Percentiles rank a stretch among this genome's conserved stretches.
Evolutionary conservation across 169 alveolate genomes (phyloP).

Genomic region (Eimeria brunetti): DNA sequence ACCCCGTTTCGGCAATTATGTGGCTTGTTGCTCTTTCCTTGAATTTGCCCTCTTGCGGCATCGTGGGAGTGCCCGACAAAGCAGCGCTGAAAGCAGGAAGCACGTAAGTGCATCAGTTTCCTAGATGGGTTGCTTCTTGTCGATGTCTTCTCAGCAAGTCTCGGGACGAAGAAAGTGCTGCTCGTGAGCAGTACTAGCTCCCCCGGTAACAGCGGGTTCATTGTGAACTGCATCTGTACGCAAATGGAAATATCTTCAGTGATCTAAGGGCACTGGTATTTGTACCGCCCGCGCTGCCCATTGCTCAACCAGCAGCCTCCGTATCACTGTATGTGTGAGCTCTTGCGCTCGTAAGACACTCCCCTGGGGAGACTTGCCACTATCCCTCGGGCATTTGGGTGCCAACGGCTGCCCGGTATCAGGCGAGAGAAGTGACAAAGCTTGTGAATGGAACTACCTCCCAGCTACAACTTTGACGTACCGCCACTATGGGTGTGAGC

Average conservation of each 20-base stretch:
- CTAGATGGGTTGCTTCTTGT: constrained; percentile 3
- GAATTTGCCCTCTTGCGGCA: not conserved
- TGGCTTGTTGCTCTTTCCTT: not conserved
- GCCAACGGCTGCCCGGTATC: constrained; percentile 2
- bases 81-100: not conserved
- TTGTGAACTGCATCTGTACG: not conserved
- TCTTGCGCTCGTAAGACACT: not conserved
- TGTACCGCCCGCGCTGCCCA: not conserved
- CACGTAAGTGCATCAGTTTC: not conserved
- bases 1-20: not conserved
- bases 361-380: not conserved
- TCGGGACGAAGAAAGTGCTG: constrained; percentile 66
- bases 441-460: not conserved
- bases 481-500: constrained; percentile 3
- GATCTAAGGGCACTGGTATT: not conserved
- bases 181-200: constrained; percentile 6
- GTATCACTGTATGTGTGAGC: not conserved
- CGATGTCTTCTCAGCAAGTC: constrained; percentile 51
- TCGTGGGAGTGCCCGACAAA: not conserved
- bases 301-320: not conserved
- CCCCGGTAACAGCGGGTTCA: not conserved
- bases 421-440: not conserved
- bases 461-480: not conserved
- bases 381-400: not conserved
- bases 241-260: not conserved